Evolutionary conservation across 371 early-diverging fungal species (phyloP).

Genomic region (Amoeboaphelidium protococcarum): DNA sequence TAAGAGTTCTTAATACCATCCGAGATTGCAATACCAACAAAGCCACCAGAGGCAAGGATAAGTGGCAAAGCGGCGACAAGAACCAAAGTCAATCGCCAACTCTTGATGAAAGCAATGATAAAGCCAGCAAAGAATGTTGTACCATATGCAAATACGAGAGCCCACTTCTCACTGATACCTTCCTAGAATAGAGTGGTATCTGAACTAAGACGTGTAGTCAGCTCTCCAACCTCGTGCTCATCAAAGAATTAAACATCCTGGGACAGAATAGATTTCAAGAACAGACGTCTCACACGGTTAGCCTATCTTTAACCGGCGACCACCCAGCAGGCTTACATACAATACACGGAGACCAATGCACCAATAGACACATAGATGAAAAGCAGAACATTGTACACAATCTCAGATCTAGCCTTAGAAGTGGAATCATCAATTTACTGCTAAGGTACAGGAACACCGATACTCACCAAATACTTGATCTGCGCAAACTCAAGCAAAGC

Average conservation of each 20-base stretch:
- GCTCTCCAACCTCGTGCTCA: slow-evolving; percentile 20
- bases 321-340: not conserved
- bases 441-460: not conserved
- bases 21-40: slow-evolving; percentile 1
- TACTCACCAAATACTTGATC: not conserved
- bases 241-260: slow-evolving; percentile 87
- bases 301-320: not conserved
- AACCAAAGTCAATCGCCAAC: slow-evolving; percentile 63
- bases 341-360: not conserved
- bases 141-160: slow-evolving; percentile 30
- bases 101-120: slow-evolving; percentile 51
- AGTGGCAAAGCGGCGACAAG: slow-evolving; percentile 32
- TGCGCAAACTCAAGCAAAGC: not conserved
- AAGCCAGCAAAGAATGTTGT: slow-evolving; percentile 60
- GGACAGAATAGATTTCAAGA: slow-evolving; percentile 45
- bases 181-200: slow-evolving; percentile 21
- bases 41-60: not conserved
- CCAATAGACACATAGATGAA: not conserved
- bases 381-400: not conserved
- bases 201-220: slow-evolving; percentile 27
- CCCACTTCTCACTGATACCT: slow-evolving; percentile 55
- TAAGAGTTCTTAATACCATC: not conserved
- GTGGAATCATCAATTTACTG: not conserved
- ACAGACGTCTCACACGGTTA: slow-evolving; percentile 28
- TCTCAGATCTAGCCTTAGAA: not conserved